Conservation (phyloP, 768 basidiomycete genomes). For the Xerocomus spinulosus region DNA sequence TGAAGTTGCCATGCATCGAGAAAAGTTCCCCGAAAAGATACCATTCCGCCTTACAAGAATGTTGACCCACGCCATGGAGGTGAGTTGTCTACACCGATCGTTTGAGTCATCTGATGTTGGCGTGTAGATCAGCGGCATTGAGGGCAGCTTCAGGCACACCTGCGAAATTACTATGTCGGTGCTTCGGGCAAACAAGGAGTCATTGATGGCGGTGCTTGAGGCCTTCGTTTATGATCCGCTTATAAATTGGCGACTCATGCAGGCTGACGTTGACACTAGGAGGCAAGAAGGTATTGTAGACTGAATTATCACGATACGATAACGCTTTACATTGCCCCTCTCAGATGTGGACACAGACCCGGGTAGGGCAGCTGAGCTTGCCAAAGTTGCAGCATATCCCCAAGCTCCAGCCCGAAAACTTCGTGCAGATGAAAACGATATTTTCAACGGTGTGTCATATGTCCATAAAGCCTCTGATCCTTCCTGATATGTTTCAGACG, state of each 20-base stretch:
- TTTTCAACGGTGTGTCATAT: slow-evolving; percentile 68
- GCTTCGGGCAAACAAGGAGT: slow-evolving; percentile 94
- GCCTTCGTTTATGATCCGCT: slow-evolving; percentile 98
- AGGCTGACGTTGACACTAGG: slow-evolving; percentile 70
- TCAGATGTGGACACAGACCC: slow-evolving; percentile 45
- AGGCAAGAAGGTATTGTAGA: slow-evolving; percentile 57
- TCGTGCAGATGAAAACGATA: slow-evolving; percentile 91
- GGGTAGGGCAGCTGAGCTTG: slow-evolving; percentile 56
- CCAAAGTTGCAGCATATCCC: slow-evolving; percentile 64
- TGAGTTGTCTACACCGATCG: slow-evolving; percentile 32
- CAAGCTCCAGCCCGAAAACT: slow-evolving; percentile 78
- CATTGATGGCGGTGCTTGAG: slow-evolving; percentile 97
- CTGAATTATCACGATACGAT: background rate
- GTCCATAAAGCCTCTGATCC: background rate
- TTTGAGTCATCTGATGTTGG: slow-evolving; percentile 5
- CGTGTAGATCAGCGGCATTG: slow-evolving; percentile 90
- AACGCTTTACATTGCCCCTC: background rate
- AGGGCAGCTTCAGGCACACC: slow-evolving; percentile 92
- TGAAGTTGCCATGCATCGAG: slow-evolving; percentile 95
- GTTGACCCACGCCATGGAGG: slow-evolving; percentile 99
- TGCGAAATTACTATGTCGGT: slow-evolving; percentile 99
- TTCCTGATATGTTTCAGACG: slow-evolving; percentile 25
- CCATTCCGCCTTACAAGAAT: slow-evolving; percentile 97
- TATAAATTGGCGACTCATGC: slow-evolving; percentile 94
- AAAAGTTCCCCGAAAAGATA: slow-evolving; percentile 98